Conservation (phyloP, 2,329 filamentous ascomycete species). For the Nemania sp. region DNA sequence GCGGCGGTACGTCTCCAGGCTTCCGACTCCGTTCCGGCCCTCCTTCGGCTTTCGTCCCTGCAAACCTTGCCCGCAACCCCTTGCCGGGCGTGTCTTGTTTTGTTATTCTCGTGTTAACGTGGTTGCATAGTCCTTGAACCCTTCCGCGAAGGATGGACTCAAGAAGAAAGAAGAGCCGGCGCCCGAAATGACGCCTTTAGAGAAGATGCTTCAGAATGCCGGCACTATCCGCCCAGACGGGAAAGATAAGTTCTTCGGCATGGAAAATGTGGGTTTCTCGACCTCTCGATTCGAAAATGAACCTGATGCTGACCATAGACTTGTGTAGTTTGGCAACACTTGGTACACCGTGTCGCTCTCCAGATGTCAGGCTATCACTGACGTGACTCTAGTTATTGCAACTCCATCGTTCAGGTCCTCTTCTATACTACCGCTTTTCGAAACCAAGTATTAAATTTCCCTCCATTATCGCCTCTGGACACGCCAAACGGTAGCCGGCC, state of each 20-base stretch:
- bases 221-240: constrained; percentile 84
- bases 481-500: constrained; percentile 63
- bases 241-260: constrained; percentile 96
- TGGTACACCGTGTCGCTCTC: constrained; percentile 64
- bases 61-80: not conserved
- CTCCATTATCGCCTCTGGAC: constrained; percentile 70
- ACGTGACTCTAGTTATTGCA: constrained; percentile 76
- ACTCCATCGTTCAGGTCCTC: constrained; percentile 95
- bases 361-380: constrained; percentile 31
- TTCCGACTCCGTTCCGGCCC: constrained; percentile 7
- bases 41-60: constrained; percentile 1
- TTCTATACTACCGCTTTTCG: constrained; percentile 96
- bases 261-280: constrained; percentile 78
- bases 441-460: constrained; percentile 91
- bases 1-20: constrained; percentile 53
- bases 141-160: constrained; percentile 51
- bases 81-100: not conserved
- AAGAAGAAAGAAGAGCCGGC: constrained; percentile 62
- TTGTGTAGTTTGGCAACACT: constrained; percentile 86
- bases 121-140: constrained; percentile 48
- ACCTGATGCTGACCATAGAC: constrained; percentile 43
- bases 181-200: constrained; percentile 65
- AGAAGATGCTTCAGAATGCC: constrained; percentile 79
- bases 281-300: constrained; percentile 12
- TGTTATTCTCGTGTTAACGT: constrained; percentile 34